Conservation (phyloP, 495 filamentous ascomycete genomes). For the Hypoxylon perforatum region DNA sequence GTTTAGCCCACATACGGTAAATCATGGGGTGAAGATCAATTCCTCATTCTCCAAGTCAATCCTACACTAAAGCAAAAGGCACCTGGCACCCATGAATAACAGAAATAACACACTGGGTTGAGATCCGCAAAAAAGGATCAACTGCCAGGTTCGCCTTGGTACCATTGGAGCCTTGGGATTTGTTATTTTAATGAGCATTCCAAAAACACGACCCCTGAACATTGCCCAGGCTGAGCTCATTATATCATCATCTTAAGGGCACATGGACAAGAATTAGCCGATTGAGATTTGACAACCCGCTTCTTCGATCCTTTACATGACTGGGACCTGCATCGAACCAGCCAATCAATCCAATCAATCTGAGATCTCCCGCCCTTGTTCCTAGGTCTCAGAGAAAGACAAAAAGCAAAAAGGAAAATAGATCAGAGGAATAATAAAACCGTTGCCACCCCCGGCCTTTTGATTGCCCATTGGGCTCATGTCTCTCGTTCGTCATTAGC, state of each 20-base stretch:
- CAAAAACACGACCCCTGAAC: conserved; percentile 22
- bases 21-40: conserved; percentile 38
- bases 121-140: conserved; percentile 32
- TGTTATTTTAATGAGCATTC: conserved; percentile 35
- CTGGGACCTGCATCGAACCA: conserved; percentile 26
- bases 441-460: not conserved
- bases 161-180: too few species aligned
- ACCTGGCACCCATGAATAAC: conserved; percentile 5
- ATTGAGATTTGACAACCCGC: conserved; percentile 15
- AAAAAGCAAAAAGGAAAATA: conserved; percentile 25
- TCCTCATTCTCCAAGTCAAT: conserved; percentile 19
- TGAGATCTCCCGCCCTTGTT: conserved; percentile 18
- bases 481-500: not conserved
- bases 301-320: conserved; percentile 34
- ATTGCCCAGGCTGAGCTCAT: not conserved
- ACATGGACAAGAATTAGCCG: conserved; percentile 33
- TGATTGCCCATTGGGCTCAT: not conserved
- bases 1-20: conserved; percentile 34
- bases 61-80: conserved; percentile 19
- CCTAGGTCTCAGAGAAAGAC: conserved; percentile 13
- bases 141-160: conserved; percentile 30
- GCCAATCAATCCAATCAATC: conserved; percentile 26
- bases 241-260: conserved; percentile 3
- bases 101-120: not conserved
- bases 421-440: too few species aligned